These are phyloP conservation scores for Clonostachys rosea DNA, from an alignment of 2,329 filamentous ascomycete species.

Conservation along the genomic window DNA sequence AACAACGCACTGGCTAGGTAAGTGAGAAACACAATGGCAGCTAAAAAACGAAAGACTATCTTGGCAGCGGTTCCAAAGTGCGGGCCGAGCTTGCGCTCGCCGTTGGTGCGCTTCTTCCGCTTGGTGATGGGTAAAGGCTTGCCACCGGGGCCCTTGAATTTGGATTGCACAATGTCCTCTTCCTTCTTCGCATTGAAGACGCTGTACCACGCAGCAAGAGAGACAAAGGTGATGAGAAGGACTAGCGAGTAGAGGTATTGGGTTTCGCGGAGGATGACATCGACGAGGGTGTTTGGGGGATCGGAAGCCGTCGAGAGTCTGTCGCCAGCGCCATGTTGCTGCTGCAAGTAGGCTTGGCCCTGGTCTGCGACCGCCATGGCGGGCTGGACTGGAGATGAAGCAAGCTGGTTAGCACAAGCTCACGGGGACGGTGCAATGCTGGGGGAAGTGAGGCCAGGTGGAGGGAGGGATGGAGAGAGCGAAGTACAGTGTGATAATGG, in stretches of 20 bases:
- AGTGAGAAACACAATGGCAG: constrained; percentile 64
- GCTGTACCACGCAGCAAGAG: constrained; percentile 46
- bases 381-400: constrained; percentile 1
- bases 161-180: constrained; percentile 39
- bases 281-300: constrained; percentile 9
- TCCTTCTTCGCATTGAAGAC: constrained; percentile 44
- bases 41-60: constrained; percentile 70
- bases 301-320: background rate
- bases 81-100: constrained; percentile 34
- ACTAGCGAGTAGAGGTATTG: constrained; percentile 48
- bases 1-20: constrained; percentile 72
- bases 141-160: constrained; percentile 73
- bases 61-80: constrained; percentile 65
- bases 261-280: constrained; percentile 36
- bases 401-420: too few relatives aligned
- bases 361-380: constrained; percentile 1
- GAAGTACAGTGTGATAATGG: too few relatives aligned
- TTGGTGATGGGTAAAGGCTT: constrained; percentile 75
- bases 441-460: too few relatives aligned
- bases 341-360: background rate
- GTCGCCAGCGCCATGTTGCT: background rate
- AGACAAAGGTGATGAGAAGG: constrained; percentile 47
- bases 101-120: constrained; percentile 44
- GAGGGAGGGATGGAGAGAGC: too few relatives aligned
- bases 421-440: too few relatives aligned